A percentile compares a stretch with the other conserved stretches of the same genome.
Evolutionary conservation across 139 green algal species (phyloP).

Genomic region (Trebouxia sp.): DNA sequence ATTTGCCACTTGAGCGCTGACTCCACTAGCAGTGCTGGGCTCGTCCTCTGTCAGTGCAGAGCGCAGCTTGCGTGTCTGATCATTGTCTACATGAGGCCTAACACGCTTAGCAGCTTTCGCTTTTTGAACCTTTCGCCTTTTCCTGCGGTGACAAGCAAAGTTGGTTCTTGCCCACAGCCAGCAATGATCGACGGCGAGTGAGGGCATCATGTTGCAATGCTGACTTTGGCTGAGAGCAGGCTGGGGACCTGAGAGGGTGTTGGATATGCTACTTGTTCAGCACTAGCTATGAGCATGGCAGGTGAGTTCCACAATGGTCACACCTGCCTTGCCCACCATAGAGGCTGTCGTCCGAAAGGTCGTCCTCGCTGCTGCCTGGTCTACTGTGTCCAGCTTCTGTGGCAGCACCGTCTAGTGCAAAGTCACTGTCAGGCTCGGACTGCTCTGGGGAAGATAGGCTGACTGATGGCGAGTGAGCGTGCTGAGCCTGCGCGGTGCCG

Average conservation of each 20-base stretch:
- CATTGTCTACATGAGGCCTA: slow-evolving; percentile 8
- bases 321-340: neutral
- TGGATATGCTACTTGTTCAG: no score
- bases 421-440: slow-evolving; percentile 19
- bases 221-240: no score
- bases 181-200: no score
- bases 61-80: slow-evolving; percentile 20
- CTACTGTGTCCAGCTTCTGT: neutral
- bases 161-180: neutral
- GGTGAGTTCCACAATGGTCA: no score
- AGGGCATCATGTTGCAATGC: no score
- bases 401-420: neutral
- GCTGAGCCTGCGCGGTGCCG: no score
- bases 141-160: neutral
- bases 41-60: neutral
- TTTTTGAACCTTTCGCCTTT: neutral
- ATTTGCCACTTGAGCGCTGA: neutral
- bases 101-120: neutral
- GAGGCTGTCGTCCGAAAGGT: neutral
- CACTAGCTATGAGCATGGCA: no score
- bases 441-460: neutral
- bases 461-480: neutral
- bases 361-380: neutral
- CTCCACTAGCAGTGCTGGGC: neutral
- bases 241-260: no score